A percentile compares a stretch with the other conserved stretches of the same genome.
phyloP scores from a whole-genome alignment of 805 yeast genomes.

The Blastobotrys mokoenaii region DNA sequence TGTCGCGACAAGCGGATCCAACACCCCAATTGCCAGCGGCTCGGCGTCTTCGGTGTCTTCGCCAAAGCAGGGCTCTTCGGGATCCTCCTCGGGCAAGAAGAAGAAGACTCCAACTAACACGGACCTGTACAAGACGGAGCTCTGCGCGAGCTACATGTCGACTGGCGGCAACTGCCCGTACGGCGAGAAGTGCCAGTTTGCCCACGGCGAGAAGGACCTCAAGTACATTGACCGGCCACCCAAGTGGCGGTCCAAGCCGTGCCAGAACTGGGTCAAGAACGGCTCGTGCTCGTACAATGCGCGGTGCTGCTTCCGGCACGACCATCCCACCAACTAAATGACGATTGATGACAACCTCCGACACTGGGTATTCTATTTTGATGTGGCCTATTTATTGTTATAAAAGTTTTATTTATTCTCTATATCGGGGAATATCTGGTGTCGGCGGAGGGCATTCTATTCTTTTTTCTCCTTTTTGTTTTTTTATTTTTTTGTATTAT shows the following conservation, averaged over 20 bases:
- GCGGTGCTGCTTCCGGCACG: conserved; percentile 86
- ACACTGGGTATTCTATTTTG: too few species aligned
- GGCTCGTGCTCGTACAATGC: conserved; percentile 85
- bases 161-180: conserved; percentile 73
- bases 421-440: too few species aligned
- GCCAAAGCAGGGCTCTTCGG: not conserved
- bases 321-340: conserved; percentile 9
- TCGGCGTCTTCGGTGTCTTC: not conserved
- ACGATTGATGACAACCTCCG: too few species aligned
- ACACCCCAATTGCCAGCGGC: not conserved
- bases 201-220: conserved; percentile 77
- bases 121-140: conserved; percentile 79
- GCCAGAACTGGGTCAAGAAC: conserved; percentile 76
- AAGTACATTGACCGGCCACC: conserved; percentile 64
- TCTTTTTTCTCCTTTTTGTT: too few species aligned
- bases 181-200: conserved; percentile 89
- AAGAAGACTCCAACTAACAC: conserved; percentile 37
- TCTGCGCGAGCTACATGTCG: conserved; percentile 70
- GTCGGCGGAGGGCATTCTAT: too few species aligned
- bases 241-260: conserved; percentile 86
- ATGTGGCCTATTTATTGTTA: too few species aligned
- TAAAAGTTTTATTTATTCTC: too few species aligned
- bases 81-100: conserved; percentile 1
- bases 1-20: too few species aligned
- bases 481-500: too few species aligned